Base-by-base conservation (phyloP, 192 early-diverging fungal species). In the Coemansia sp. region DNA sequence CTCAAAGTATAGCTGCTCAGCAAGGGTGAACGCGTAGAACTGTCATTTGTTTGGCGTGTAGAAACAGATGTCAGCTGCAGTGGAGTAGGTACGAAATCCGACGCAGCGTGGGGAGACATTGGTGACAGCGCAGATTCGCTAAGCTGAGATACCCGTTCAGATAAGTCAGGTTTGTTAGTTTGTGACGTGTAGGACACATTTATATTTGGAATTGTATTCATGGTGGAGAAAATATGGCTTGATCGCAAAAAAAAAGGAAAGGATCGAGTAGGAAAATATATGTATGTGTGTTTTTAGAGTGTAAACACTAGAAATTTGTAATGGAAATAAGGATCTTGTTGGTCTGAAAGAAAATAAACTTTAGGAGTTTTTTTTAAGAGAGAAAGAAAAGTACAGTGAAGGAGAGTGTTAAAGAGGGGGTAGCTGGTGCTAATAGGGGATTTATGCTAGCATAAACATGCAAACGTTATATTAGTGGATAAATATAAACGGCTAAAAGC, bases 131-230 rank as follows among this genome's bases (percentile, higher is more conserved):
- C n/a, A 13, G 37, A 18, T 30, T 11, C 55, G n/a, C 18, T 15
- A 39, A 20, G 13, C 16, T 16, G 55, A 15, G 21, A 10, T n/a
- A 36, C 8, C 15, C 20, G 26, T 44, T 33, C 41, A 7, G 41
- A 5, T 8, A 28, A n/a, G 13, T 14, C 14, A 1, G 40, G 13
- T 31, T 40, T 7, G 42, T 42, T 44, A 18, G 28, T 5, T 11
- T 40, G 16, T 18, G 28, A 18, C 14, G 41, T 44, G 31, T 40
- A 26, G 40, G 15, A n/a, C n/a, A 44, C 16, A 42, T 33, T 45
- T 8, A 44, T 30, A 31, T 55, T 55, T 45, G 42, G 41, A 20
- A 43, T 45, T 6, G 42, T 42, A n/a, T 42, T 42, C 53, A 54
- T 54, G 53, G 46, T n/a, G 9, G 26, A 14, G 14, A 26, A 26